Base-by-base conservation (phyloP, 805 yeast species). In the Saccharomycopsis amapae region DNA sequence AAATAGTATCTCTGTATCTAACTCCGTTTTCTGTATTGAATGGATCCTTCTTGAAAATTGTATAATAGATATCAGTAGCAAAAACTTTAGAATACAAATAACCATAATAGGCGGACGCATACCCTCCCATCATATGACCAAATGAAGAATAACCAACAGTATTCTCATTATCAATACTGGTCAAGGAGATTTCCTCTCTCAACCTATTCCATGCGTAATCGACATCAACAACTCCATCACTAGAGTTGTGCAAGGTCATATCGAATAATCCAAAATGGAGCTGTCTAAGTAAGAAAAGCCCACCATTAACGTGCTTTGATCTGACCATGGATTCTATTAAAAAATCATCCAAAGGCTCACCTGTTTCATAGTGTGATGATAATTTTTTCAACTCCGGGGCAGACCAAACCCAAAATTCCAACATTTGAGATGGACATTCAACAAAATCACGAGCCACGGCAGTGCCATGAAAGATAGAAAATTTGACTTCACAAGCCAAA, bases 351-450 rank as follows among this genome's bases (percentile, higher is more conserved):
- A 86, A 71, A 32, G 72, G 65, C 56, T 74, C 76, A 23, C 76
- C 76, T 3, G 80, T 68, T 42, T 72, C 66, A 60, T 81, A 84
- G 61, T 85, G 95, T 15, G 73, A 68, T 0, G 90, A 80, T 44
- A 86, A 63, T 9, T 59, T 56, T 54, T 67, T 71, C 52, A 86
- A 67, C 61, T 78, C 79, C 32, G 69, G 65, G 44, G 70, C 71
- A 44, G 79, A 73, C 95, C 95, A 86, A 32, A 87, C 80, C 86
- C 90, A 86, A 62, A 76, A 83, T 62, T 86, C 95, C 55, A 85
- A 68, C 79, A 86, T 76, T 65, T 86, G 95, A 1, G 94, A 84
- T 19, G 95, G 95, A 50, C 89, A 85, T 62, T 85, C 95, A 39
- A 86, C 95, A 63, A 86, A 85, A 64, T 86, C 95, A 72, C 93